Conservation (phyloP, 73 alveolate genomes). For the Stentor coeruleus region DNA sequence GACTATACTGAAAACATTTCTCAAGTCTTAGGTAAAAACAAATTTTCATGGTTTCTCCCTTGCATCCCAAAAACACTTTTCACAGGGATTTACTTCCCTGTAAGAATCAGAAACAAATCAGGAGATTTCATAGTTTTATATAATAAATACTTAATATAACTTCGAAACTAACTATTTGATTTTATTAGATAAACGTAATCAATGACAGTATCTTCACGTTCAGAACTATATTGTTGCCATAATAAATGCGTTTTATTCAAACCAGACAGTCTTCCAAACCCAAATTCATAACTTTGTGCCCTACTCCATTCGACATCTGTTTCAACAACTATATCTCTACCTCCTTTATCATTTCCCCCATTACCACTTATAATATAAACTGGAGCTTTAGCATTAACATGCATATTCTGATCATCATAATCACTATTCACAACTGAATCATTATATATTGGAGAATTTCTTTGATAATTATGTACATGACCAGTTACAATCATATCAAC, state of each 20-base stretch:
- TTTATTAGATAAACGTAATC: not conserved
- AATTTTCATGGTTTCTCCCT: not conserved
- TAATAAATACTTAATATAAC: not conserved
- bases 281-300: not conserved
- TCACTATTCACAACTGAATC: not conserved
- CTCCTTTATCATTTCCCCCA: not conserved
- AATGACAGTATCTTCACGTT: not conserved
- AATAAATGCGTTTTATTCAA: not conserved
- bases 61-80: not conserved
- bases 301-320: not conserved
- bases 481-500: not conserved
- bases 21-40: conserved; percentile 11
- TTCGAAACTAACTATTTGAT: too few relatives aligned
- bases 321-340: not conserved
- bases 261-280: not conserved
- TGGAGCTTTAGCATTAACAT: not conserved
- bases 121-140: not conserved
- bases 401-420: not conserved
- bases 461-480: conserved; percentile 2
- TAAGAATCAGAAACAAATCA: not conserved
- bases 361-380: not conserved
- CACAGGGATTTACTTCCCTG: not conserved
- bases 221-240: not conserved
- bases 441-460: not conserved
- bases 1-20: not conserved